Evolutionary conservation across 2,329 filamentous ascomycete genomes (phyloP).

Genomic region (Fusarium fujikuroi): DNA sequence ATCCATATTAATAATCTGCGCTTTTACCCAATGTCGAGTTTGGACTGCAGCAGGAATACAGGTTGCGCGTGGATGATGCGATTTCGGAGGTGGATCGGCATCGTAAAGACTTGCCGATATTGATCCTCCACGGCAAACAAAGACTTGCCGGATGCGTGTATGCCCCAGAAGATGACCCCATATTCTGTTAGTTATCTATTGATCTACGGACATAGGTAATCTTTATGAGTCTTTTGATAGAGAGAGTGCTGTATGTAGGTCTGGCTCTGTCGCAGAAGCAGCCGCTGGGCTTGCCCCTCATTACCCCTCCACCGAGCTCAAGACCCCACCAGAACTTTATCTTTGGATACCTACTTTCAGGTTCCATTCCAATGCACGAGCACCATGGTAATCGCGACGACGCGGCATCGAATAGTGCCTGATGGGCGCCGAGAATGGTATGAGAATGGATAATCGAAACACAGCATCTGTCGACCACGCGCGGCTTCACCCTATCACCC

Average conservation of each 20-base stretch:
- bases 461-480: background rate
- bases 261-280: background rate
- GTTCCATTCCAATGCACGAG: background rate
- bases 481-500: background rate
- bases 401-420: background rate
- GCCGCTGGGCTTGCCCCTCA: background rate
- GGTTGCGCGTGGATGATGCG: background rate
- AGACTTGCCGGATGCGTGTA: background rate
- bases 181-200: too few species aligned
- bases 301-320: background rate
- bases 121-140: background rate
- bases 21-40: background rate
- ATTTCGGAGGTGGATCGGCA: background rate
- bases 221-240: background rate
- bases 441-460: background rate
- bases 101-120: background rate
- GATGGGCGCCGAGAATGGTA: rapidly evolving
- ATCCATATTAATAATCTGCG: background rate
- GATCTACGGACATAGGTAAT: background rate
- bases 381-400: background rate
- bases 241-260: background rate
- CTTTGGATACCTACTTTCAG: background rate
- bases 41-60: background rate
- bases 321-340: background rate
- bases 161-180: rapidly evolving